Conservation (phyloP, 2,329 filamentous ascomycete species). For the Lasiodiplodia hormozganensis region DNA sequence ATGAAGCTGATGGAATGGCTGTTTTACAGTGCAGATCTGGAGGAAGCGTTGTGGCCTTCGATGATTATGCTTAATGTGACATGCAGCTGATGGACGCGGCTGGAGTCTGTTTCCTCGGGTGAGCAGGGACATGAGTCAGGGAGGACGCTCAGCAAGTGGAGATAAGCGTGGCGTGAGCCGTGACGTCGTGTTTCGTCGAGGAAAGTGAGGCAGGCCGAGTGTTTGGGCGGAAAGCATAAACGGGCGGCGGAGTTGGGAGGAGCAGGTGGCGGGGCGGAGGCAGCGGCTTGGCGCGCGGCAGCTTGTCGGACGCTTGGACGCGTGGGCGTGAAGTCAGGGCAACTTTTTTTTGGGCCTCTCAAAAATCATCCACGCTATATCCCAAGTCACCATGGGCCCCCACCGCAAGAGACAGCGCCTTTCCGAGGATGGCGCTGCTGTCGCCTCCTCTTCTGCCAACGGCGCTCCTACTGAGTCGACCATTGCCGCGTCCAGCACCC, state of each 20-base stretch:
- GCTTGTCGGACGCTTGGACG: neutral
- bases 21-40: too few relatives aligned
- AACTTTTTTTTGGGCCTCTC: slow-evolving; percentile 25
- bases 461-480: neutral
- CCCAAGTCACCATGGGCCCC: slow-evolving; percentile 42
- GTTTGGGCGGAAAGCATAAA: slow-evolving; percentile 14
- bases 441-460: slow-evolving; percentile 39
- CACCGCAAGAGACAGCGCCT: slow-evolving; percentile 51
- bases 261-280: slow-evolving; percentile 5
- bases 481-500: slow-evolving; percentile 30
- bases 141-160: neutral
- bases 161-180: too few relatives aligned
- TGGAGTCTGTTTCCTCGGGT: neutral
- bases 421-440: slow-evolving; percentile 46
- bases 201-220: slow-evolving; percentile 7
- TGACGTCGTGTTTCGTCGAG: neutral
- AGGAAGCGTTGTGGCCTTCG: too few relatives aligned
- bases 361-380: neutral
- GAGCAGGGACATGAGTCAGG: neutral
- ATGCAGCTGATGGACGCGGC: neutral
- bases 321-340: slow-evolving; percentile 4
- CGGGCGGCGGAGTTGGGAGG: neutral
- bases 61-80: neutral
- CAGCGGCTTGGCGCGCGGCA: neutral
- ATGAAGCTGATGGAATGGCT: too few relatives aligned